Evolutionary conservation across 352 stramenopile genomes (phyloP).

Genomic region (Phytophthora idaei): DNA sequence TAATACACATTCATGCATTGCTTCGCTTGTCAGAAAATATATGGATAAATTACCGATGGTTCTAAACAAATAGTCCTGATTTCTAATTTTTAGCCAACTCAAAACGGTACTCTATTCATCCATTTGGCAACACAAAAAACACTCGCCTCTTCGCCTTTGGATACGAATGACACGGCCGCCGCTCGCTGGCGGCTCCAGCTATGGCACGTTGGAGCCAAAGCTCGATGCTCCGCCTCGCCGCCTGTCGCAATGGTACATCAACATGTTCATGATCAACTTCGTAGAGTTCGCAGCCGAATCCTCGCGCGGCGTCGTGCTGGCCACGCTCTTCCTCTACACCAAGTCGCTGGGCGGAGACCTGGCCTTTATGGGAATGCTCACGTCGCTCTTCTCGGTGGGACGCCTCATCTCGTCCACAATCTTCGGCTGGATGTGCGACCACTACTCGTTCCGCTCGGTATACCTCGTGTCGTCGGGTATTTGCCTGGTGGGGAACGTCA

Average conservation of each 20-base stretch:
- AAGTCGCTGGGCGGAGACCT: not conserved
- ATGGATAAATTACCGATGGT: no score
- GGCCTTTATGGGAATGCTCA: not conserved
- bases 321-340: constrained; percentile 77
- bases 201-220: not conserved
- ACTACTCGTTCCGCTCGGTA: constrained; percentile 70
- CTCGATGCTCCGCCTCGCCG: constrained; percentile 33
- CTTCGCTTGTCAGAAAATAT: no score
- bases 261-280: constrained; percentile 82
- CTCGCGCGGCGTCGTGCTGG: constrained; percentile 69
- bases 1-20: not conserved
- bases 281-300: constrained; percentile 81
- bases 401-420: constrained; percentile 74
- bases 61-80: no score
- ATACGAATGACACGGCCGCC: no score
- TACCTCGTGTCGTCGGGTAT: constrained; percentile 43
- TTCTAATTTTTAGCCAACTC: no score
- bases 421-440: constrained; percentile 56
- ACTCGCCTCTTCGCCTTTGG: no score
- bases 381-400: constrained; percentile 44
- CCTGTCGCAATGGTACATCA: constrained; percentile 59
- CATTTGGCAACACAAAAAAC: no score
- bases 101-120: no score
- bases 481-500: constrained; percentile 62
- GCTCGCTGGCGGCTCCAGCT: not conserved